Percentiles rank a stretch among this genome's conserved stretches.
phyloP scores from a whole-genome alignment of 1,284 basidiomycete genomes.

The Veloporphyrellus conicus region DNA sequence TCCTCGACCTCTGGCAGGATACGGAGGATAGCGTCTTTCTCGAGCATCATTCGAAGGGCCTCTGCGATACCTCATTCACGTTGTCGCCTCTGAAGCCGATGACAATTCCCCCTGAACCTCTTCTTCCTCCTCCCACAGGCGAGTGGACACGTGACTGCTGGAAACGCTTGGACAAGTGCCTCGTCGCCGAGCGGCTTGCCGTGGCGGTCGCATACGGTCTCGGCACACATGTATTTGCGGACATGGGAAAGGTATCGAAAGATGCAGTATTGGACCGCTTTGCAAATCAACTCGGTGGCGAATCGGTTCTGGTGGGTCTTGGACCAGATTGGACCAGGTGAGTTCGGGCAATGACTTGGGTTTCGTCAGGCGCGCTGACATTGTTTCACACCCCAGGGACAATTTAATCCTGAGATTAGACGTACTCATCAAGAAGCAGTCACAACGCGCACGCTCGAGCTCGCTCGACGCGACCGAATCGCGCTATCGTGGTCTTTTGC shows the following conservation, averaged over 20 bases:
- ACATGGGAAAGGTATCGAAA: constrained; percentile 47
- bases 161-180: constrained; percentile 71
- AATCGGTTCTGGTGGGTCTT: constrained; percentile 34
- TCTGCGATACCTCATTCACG: constrained; percentile 17
- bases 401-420: constrained; percentile 49
- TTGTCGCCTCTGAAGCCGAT: constrained; percentile 17
- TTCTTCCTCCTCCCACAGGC: constrained; percentile 9
- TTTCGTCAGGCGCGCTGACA: constrained; percentile 3
- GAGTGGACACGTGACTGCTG: constrained; percentile 70
- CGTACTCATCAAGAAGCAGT: constrained; percentile 63
- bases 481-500: constrained; percentile 53
- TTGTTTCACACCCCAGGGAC: constrained; percentile 38
- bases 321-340: constrained; percentile 55
- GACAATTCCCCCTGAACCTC: not conserved
- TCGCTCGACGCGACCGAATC: constrained; percentile 30
- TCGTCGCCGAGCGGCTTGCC: constrained; percentile 62
- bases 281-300: constrained; percentile 43
- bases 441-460: constrained; percentile 40
- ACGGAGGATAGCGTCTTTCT: constrained; percentile 28
- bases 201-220: constrained; percentile 36
- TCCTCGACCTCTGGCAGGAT: constrained; percentile 30
- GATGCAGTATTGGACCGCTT: constrained; percentile 58
- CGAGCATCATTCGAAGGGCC: constrained; percentile 25
- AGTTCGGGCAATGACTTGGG: constrained; percentile 16
- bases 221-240: constrained; percentile 37